These are phyloP conservation scores for Coleophoma cylindrospora DNA, from an alignment of 2,329 filamentous ascomycete species.

Conservation along the genomic window DNA sequence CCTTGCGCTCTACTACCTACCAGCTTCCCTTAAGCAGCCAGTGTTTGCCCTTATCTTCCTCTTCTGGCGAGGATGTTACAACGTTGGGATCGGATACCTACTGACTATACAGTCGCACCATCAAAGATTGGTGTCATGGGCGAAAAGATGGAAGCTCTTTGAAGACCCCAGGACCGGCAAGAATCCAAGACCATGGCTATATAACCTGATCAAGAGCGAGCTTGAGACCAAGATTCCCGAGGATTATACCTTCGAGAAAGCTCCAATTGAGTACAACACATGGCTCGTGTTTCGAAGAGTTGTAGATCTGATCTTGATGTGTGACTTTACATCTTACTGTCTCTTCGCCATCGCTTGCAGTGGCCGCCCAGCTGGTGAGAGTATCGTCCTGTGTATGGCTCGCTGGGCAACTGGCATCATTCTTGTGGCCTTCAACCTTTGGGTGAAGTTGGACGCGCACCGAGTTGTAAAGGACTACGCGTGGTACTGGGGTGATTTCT, in stretches of 20 bases:
- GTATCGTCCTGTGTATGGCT: conserved; percentile 58
- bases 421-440: conserved; percentile 89
- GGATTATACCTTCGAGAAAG: conserved; percentile 90
- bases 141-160: conserved; percentile 79
- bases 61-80: conserved; percentile 91
- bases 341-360: conserved; percentile 90
- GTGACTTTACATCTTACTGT: conserved; percentile 95
- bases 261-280: conserved; percentile 97
- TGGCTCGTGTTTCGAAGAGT: conserved; percentile 95
- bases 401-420: conserved; percentile 76
- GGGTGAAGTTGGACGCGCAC: conserved; percentile 97
- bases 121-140: conserved; percentile 81
- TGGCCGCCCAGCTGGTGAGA: conserved; percentile 69
- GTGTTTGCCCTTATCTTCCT: conserved; percentile 80
- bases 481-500: conserved; percentile 99
- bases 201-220: conserved; percentile 79
- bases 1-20: conserved; percentile 67
- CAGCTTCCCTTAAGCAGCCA: conserved; percentile 63
- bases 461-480: conserved; percentile 98
- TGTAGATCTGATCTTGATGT: conserved; percentile 97
- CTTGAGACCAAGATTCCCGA: conserved; percentile 90
- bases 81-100: conserved; percentile 87
- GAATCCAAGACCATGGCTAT: conserved; percentile 78
- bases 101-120: conserved; percentile 88
- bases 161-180: conserved; percentile 75